phyloP scores from a whole-genome alignment of 192 early-diverging fungal species.

The Phlyctochytrium bullatum region DNA sequence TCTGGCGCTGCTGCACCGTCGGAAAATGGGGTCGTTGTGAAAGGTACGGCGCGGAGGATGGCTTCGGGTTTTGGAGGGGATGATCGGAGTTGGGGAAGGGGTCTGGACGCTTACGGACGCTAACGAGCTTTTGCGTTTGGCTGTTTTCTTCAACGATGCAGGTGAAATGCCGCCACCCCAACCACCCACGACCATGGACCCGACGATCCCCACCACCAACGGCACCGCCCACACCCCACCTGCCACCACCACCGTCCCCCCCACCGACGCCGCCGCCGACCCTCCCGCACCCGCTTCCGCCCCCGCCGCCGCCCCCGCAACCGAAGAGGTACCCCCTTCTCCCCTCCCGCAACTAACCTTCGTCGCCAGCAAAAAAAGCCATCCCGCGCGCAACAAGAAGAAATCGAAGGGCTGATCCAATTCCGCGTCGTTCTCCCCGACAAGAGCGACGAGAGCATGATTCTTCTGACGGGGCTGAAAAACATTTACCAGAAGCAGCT shows the following conservation, averaged over 20 bases:
- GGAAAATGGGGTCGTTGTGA: too few relatives aligned
- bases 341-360: background rate
- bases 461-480: slow-evolving; percentile 87
- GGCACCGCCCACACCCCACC: background rate
- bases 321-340: background rate
- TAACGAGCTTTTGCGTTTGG: too few relatives aligned
- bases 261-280: too few relatives aligned
- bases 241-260: background rate
- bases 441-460: slow-evolving; percentile 73
- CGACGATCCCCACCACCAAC: too few relatives aligned
- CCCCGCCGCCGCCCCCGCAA: background rate
- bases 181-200: too few relatives aligned
- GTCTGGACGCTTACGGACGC: too few relatives aligned
- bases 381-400: slow-evolving; percentile 28
- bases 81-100: too few relatives aligned
- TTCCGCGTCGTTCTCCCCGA: slow-evolving; percentile 82
- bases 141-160: too few relatives aligned
- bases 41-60: too few relatives aligned
- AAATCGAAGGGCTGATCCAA: slow-evolving; percentile 35
- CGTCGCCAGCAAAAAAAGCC: background rate
- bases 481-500: slow-evolving; percentile 96
- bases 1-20: too few relatives aligned
- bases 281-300: background rate
- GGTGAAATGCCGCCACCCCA: too few relatives aligned
- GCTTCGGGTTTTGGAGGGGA: too few relatives aligned